Evolutionary conservation across 1,139 yeast genomes (phyloP), one percentile per base, ranked within the genome.

Genomic region (Debaryomycetaceae sp.): DNA sequence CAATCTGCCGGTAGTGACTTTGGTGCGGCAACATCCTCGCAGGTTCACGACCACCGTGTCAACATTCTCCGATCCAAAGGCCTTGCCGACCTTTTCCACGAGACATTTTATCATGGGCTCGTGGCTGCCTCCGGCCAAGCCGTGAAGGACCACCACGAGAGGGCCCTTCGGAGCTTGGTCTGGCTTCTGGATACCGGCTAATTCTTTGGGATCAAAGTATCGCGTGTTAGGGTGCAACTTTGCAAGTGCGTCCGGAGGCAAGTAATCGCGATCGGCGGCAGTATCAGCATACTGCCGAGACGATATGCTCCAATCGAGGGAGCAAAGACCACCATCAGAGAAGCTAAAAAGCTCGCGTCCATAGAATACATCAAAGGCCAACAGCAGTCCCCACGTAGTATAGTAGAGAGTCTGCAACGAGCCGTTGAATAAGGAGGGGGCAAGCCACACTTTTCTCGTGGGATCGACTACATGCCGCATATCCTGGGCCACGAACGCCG

Each of bases 61-160:
- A 60, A 64, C 48, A 31, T 38, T 44, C 10, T 35, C 45, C 6
- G 29, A 24, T 16, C 30, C 22, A 7, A 34, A 28, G 16, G 45
- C 37, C 23, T 47, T 48, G 24, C 46, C 45, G 30, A 70, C 45
- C 24, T 53, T 44, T 25, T 56, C 57, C 16, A 63, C 65, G 32
- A 77, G 49, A 34, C 87, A 76, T 35, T 95, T 71, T 33, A 86
- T 79, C 43, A 86, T 75, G 3, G 90, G 73, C 48, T 87, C 96
- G 41, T 85, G 93, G 14, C 94, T 79, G 1, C 96, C 95, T 14
- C 96, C 96, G 4, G 85, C 87, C 24, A 87, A 67, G 0, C 96
- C 97, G 47, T 87, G 96, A 29, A 78, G 55, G 4, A 79, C 62
- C 16, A 86, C 68, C 21, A 81, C 67, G 31, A 86, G 55, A 2